These are phyloP conservation scores for Trametes versicolor DNA, from an alignment of 1,284 basidiomycete species.

Conservation along the genomic window DNA sequence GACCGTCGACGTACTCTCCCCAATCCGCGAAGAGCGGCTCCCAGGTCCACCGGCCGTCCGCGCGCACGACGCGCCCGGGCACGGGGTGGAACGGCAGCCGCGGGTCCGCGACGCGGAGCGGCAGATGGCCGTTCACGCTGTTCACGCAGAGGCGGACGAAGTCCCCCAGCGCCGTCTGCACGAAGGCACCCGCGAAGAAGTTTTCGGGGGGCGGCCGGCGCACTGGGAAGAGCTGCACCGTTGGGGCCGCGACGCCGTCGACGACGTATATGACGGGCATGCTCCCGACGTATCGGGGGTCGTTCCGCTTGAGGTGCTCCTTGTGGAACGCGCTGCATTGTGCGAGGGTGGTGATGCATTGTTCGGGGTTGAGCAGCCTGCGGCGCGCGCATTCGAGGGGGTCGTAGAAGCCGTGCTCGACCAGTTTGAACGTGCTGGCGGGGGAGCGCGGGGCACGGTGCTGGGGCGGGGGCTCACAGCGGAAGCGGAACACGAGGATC, in stretches of 20 bases:
- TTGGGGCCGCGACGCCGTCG: neutral
- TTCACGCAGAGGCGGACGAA: neutral
- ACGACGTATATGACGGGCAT: neutral
- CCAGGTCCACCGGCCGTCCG: neutral
- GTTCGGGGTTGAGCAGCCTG: neutral
- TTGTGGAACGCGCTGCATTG: neutral
- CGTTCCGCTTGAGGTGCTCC: neutral
- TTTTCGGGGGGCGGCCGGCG: no score
- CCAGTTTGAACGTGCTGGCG: neutral
- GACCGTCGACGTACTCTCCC: slow-evolving; percentile 8
- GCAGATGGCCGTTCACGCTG: neutral
- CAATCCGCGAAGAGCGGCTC: no score
- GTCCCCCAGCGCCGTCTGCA: no score
- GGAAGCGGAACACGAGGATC: neutral
- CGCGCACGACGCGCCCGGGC: neutral
- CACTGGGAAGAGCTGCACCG: no score
- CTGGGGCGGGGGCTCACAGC: neutral
- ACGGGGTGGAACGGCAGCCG: neutral
- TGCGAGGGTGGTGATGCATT: neutral
- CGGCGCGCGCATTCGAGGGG: neutral
- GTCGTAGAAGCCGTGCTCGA: neutral
- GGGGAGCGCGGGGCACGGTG: neutral
- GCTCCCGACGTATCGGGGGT: neutral
- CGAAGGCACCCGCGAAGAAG: no score
- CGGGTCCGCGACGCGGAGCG: neutral